phyloP scores from a whole-genome alignment of 345 rosid species.

The Lepidium sativum region DNA sequence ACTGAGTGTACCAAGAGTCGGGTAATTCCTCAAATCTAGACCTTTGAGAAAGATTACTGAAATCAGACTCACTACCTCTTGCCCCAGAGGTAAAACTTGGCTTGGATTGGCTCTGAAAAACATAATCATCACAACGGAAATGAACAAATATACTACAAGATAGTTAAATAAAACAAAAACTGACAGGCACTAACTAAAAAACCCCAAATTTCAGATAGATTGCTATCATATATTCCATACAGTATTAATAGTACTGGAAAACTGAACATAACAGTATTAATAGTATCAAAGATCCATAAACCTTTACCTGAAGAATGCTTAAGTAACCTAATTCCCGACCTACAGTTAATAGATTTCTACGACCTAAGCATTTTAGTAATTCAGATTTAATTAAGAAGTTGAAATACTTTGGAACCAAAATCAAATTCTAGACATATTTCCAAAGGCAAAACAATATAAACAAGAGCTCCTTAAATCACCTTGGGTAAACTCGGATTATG shows the following conservation, averaged over 20 bases:
- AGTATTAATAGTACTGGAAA: background rate
- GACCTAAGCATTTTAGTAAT: background rate
- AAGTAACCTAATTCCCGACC: background rate
- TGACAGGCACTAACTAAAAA: background rate
- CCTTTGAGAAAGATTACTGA: constrained; percentile 47
- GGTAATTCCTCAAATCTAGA: constrained; percentile 75
- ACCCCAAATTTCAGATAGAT: background rate
- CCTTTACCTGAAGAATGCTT: background rate
- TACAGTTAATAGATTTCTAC: background rate
- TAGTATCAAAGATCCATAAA: background rate
- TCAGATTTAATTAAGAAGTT: background rate
- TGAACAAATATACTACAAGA: background rate
- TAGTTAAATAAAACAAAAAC: background rate
- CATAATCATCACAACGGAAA: background rate
- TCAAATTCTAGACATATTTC: background rate
- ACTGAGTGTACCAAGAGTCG: constrained; percentile 84
- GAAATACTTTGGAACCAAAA: background rate
- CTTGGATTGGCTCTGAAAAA: constrained; percentile 44
- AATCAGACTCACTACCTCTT: constrained; percentile 49
- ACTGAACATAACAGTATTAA: background rate
- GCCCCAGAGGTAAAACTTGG: constrained; percentile 34
- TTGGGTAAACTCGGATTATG: constrained; percentile 32
- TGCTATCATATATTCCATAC: background rate
- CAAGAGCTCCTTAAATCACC: constrained; percentile 27
- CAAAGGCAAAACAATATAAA: background rate